These are phyloP conservation scores for Metarhizium anisopliae DNA, from an alignment of 2,329 filamentous ascomycete genomes.

Conservation along the genomic window DNA sequence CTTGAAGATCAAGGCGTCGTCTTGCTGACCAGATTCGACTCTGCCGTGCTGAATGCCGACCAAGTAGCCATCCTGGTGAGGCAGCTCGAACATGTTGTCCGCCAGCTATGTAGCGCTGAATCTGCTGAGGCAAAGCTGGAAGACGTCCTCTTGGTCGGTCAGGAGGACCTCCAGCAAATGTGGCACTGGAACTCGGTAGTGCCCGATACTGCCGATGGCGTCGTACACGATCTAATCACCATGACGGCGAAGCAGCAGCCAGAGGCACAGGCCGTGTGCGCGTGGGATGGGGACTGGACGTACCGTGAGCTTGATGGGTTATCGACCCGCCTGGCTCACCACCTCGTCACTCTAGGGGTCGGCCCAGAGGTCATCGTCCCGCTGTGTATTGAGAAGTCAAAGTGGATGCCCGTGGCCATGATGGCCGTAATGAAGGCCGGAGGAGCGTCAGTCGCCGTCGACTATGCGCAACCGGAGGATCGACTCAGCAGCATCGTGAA, in stretches of 20 bases:
- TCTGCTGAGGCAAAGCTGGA: slow-evolving; percentile 1
- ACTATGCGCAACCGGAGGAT: slow-evolving; percentile 13
- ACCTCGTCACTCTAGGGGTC: slow-evolving; percentile 1
- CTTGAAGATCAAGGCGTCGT: slow-evolving; percentile 4
- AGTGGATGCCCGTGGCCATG: slow-evolving; percentile 15
- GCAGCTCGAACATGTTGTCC: slow-evolving; percentile 8
- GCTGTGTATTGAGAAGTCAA: slow-evolving; percentile 19
- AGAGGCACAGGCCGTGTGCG: slow-evolving; percentile 5
- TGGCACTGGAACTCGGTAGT: slow-evolving; percentile 3
- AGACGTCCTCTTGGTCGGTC: background rate
- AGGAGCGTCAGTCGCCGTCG: slow-evolving; percentile 17
- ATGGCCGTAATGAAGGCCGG: slow-evolving; percentile 20
- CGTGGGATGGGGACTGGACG: slow-evolving; percentile 18
- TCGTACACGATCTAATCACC: slow-evolving; percentile 3
- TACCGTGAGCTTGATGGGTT: slow-evolving; percentile 14
- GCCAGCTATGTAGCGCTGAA: slow-evolving; percentile 4
- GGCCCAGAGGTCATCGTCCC: slow-evolving; percentile 11
- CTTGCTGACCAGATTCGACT: slow-evolving; percentile 9
- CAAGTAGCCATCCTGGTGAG: slow-evolving; percentile 6
- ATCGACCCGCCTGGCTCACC: slow-evolving; percentile 11
- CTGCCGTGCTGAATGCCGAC: slow-evolving; percentile 1
- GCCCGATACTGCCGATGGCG: background rate
- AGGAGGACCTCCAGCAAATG: slow-evolving; percentile 2
- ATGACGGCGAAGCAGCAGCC: background rate
- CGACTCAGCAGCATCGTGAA: slow-evolving; percentile 9